A percentile compares a stretch with the other conserved stretches of the same genome.
phyloP scores from a whole-genome alignment of 1,139 yeast genomes.

The Geotrichum cucujoidarum region DNA sequence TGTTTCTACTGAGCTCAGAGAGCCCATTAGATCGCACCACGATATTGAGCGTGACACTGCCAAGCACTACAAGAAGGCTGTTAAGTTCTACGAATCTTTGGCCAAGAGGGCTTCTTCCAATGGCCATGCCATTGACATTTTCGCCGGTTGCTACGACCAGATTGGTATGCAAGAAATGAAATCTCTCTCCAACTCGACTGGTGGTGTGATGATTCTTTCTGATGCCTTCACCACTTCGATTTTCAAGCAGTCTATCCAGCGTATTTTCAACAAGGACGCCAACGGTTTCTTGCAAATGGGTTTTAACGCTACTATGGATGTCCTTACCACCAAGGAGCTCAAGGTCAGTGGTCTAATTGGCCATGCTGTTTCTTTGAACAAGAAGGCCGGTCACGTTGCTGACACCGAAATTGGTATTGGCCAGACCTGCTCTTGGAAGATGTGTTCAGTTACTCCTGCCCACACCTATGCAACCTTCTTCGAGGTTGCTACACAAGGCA shows the following conservation, averaged over 20 bases:
- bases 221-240: slow-evolving; percentile 94
- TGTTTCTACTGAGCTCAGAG: slow-evolving; percentile 86
- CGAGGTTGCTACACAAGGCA: slow-evolving; percentile 54
- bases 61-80: slow-evolving; percentile 83
- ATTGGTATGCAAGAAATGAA: slow-evolving; percentile 94
- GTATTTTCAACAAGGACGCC: slow-evolving; percentile 74
- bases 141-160: slow-evolving; percentile 96
- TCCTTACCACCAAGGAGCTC: slow-evolving; percentile 77
- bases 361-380: slow-evolving; percentile 51
- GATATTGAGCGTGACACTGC: slow-evolving; percentile 90
- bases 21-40: slow-evolving; percentile 94
- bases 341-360: slow-evolving; percentile 89
- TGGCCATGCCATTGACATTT: slow-evolving; percentile 80
- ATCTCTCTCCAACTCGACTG: slow-evolving; percentile 72
- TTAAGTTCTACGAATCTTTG: slow-evolving; percentile 68
- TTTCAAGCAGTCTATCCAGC: slow-evolving; percentile 83
- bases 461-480: slow-evolving; percentile 85
- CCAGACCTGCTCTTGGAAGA: slow-evolving; percentile 81
- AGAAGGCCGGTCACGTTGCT: slow-evolving; percentile 56
- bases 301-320: slow-evolving; percentile 61
- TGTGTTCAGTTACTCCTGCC: slow-evolving; percentile 78
- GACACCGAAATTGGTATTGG: slow-evolving; percentile 94
- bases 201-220: slow-evolving; percentile 79
- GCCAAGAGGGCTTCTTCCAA: slow-evolving; percentile 66
- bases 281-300: slow-evolving; percentile 81